phyloP scores from a whole-genome alignment of 2,329 filamentous ascomycete genomes.

The Sporothrix brasiliensis region DNA sequence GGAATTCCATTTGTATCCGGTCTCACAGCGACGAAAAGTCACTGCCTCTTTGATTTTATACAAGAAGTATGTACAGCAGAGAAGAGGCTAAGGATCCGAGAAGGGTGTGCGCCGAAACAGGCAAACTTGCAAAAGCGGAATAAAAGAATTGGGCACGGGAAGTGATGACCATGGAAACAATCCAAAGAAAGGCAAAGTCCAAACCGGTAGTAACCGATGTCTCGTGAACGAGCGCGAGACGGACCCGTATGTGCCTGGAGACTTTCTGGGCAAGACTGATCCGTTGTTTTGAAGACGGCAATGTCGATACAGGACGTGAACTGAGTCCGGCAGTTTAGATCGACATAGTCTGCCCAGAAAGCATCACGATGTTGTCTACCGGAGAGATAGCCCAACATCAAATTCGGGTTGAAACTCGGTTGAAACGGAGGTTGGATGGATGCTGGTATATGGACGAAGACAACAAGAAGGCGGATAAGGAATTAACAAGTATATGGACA shows the following conservation, averaged over 20 bases:
- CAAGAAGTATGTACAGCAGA: not conserved
- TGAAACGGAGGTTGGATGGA: not conserved
- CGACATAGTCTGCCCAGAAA: not conserved
- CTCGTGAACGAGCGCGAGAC: not conserved
- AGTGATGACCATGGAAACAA: not conserved
- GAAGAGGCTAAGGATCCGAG: not conserved
- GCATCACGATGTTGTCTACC: not conserved
- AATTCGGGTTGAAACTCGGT: constrained; percentile 8
- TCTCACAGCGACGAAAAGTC: not conserved
- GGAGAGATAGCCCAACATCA: not conserved
- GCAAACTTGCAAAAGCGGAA: not conserved
- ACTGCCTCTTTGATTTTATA: not conserved
- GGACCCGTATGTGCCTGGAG: not conserved
- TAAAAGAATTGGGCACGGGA: constrained; percentile 10
- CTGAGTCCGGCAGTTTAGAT: constrained; percentile 20
- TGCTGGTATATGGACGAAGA: not conserved
- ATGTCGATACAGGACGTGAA: constrained; percentile 11
- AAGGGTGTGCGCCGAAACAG: not conserved
- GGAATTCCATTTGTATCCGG: not conserved
- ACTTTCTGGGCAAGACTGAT: not conserved
- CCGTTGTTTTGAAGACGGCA: constrained; percentile 6
- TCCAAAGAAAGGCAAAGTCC: not conserved
- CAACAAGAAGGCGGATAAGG: not conserved
- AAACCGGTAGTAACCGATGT: constrained; percentile 3
- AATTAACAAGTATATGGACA: not conserved